Percentiles rank a stretch among this genome's conserved stretches.
These are phyloP conservation scores for Pyrenophora graminea DNA, from an alignment of 2,329 filamentous ascomycete genomes.

Conservation along the genomic window DNA sequence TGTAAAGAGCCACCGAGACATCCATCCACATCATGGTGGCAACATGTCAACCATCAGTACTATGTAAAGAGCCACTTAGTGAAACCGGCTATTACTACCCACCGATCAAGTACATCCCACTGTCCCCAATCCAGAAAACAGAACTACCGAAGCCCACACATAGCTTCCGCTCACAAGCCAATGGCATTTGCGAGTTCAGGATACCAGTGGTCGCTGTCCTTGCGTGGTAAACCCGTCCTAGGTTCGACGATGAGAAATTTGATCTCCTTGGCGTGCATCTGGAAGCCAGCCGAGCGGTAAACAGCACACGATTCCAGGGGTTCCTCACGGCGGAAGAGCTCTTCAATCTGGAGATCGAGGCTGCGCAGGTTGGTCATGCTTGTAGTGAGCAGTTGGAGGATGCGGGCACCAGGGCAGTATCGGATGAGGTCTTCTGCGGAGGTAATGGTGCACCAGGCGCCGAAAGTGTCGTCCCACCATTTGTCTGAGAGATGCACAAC, in stretches of 20 bases:
- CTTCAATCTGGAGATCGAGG: slow-evolving; percentile 14
- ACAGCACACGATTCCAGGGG: slow-evolving; percentile 1
- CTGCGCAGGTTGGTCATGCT: slow-evolving; percentile 1
- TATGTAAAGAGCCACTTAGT: no score
- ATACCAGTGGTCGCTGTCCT: background rate
- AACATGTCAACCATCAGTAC: background rate
- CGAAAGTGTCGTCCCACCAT: background rate
- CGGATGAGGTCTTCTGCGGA: slow-evolving; percentile 9
- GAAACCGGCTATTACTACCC: background rate
- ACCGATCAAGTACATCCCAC: background rate
- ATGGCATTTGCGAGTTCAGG: background rate
- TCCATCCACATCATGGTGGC: no score
- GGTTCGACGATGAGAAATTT: slow-evolving; percentile 1
- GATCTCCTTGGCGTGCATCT: slow-evolving; percentile 12
- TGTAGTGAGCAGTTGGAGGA: slow-evolving; percentile 13
- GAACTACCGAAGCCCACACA: no score
- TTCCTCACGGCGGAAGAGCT: slow-evolving; percentile 2
- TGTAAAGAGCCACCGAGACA: no score
- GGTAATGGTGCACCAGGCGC: background rate
- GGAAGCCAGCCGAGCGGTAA: slow-evolving; percentile 8
- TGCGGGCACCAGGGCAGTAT: slow-evolving; percentile 15
- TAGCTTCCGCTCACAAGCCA: background rate
- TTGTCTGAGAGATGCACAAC: slow-evolving; percentile 13
- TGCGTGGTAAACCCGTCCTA: background rate
- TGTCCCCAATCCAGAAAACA: background rate